phyloP scores from a whole-genome alignment of 352 stramenopile genomes.

The Globisporangium heterothallicum region DNA sequence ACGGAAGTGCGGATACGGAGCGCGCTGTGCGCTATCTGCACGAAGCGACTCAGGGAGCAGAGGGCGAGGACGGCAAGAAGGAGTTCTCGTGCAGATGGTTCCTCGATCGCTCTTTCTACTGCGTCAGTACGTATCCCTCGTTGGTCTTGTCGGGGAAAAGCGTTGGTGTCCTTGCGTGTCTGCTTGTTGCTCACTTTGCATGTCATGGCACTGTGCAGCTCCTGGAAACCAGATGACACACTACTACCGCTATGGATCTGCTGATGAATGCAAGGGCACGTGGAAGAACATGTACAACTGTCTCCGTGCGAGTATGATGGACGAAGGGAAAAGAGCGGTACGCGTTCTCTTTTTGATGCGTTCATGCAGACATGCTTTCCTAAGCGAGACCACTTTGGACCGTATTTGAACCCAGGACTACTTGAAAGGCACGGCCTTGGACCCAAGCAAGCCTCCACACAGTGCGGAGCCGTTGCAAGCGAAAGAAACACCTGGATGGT shows the following conservation, averaged over 20 bases:
- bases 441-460: conserved; percentile 47
- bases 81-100: conserved; percentile 73
- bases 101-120: conserved; percentile 75
- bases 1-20: no score
- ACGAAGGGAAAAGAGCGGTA: conserved; percentile 59
- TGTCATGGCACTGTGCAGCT: conserved; percentile 35
- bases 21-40: conserved; percentile 63
- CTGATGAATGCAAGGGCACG: conserved; percentile 76
- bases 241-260: conserved; percentile 66
- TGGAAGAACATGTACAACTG: conserved; percentile 82
- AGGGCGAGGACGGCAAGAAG: conserved; percentile 31
- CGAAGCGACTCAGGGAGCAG: conserved; percentile 24
- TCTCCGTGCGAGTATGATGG: conserved; percentile 74
- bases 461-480: conserved; percentile 52
- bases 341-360: not conserved
- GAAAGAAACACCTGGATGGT: conserved; percentile 74
- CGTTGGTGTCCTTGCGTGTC: no score
- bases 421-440: conserved; percentile 60
- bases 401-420: conserved; percentile 30
- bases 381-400: no score
- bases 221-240: conserved; percentile 77
- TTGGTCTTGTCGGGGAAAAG: no score
- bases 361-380: no score
- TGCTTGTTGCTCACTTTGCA: not conserved
- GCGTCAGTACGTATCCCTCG: conserved; percentile 64